A percentile compares a stretch with the other conserved stretches of the same genome.
Evolutionary conservation across 208 protist species (phyloP).

Genomic region (Wallacemonas sp.): DNA sequence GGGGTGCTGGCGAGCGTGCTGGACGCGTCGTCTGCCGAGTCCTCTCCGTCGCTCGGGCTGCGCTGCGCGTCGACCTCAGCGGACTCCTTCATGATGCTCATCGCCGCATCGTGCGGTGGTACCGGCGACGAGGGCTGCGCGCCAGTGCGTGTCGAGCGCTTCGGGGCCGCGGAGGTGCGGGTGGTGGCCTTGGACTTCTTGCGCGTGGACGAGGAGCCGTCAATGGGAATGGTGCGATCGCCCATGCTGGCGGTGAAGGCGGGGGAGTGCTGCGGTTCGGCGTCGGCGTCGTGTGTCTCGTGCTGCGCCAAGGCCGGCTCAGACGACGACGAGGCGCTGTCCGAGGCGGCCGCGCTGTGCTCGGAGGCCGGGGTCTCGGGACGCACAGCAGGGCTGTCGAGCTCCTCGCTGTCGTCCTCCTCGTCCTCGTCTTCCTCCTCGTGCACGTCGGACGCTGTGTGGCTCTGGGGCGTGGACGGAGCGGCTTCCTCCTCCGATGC

Average conservation of each 20-base stretch:
- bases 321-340: constrained; percentile 1
- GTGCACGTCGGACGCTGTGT: neutral
- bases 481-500: neutral
- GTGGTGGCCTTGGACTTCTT: no score
- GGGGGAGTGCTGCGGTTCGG: neutral
- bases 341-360: neutral
- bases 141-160: constrained; percentile 9
- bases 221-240: neutral
- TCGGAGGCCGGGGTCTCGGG: neutral
- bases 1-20: constrained; percentile 6
- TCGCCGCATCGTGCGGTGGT: neutral
- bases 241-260: neutral
- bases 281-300: neutral
- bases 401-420: constrained; percentile 6
- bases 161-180: no score
- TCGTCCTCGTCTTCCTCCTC: no score
- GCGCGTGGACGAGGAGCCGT: neutral
- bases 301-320: constrained; percentile 3
- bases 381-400: constrained; percentile 13
- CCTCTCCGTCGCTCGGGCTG: neutral
- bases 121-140: neutral
- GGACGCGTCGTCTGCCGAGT: neutral
- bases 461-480: neutral
- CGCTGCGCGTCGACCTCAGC: neutral
- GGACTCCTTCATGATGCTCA: constrained; percentile 15